These are phyloP conservation scores for Zygosaccharomyces siamensis DNA, from an alignment of 805 yeast genomes.

Conservation along the genomic window DNA sequence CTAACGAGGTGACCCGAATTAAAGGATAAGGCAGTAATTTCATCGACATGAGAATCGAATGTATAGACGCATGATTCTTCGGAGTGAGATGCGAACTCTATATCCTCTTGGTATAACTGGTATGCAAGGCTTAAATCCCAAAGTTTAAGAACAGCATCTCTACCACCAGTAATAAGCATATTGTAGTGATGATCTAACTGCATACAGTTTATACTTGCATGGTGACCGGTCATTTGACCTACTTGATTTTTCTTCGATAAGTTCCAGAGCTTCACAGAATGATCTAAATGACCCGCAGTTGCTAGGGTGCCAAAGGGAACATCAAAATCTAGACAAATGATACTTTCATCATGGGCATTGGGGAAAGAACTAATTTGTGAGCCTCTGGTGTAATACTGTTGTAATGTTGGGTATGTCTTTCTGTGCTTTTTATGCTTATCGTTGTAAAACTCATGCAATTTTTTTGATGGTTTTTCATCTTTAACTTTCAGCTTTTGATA, in stretches of 20 bases:
- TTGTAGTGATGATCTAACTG: constrained; percentile 49
- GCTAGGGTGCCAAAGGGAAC: constrained; percentile 72
- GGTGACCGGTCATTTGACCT: constrained; percentile 56
- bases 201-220: constrained; percentile 53
- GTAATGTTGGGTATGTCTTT: constrained; percentile 57
- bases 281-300: constrained; percentile 66
- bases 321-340: constrained; percentile 63
- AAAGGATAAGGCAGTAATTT: constrained; percentile 57
- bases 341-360: constrained; percentile 46
- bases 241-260: constrained; percentile 48
- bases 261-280: constrained; percentile 82
- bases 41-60: constrained; percentile 63
- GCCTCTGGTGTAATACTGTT: constrained; percentile 59
- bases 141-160: constrained; percentile 56
- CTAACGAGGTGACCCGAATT: constrained; percentile 52
- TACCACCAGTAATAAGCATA: constrained; percentile 47
- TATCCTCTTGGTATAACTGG: constrained; percentile 24
- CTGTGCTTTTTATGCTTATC: constrained; percentile 35
- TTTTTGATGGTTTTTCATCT: constrained; percentile 14
- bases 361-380: constrained; percentile 45
- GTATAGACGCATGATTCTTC: constrained; percentile 41
- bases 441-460: constrained; percentile 25
- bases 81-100: constrained; percentile 16
- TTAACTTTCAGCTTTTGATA: constrained; percentile 40
- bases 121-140: constrained; percentile 48